phyloP scores from a whole-genome alignment of 2,329 filamentous ascomycete genomes.

The Pseudomassariella vexata region DNA sequence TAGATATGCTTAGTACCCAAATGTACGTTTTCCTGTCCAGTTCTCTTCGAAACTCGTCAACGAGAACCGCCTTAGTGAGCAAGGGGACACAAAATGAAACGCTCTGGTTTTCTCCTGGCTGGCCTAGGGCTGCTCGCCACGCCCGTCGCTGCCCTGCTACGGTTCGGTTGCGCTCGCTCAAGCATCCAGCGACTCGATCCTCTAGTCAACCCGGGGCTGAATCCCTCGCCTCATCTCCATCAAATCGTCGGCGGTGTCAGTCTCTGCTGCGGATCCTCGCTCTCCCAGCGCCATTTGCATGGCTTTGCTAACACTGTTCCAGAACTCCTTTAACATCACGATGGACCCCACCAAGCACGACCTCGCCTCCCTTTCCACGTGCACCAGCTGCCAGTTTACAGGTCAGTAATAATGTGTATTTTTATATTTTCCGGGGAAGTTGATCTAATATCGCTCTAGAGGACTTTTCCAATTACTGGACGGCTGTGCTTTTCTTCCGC shows the following conservation, averaged over 20 bases:
- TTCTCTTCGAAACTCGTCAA: no score
- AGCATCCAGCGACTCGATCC: constrained; percentile 40
- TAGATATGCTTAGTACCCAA: no score
- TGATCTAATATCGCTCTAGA: no score
- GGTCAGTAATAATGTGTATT: no score
- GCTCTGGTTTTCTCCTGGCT: no score
- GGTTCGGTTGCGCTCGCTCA: constrained; percentile 41
- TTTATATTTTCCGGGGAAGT: no score
- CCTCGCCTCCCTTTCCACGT: constrained; percentile 27
- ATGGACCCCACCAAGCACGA: constrained; percentile 33
- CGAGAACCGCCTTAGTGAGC: no score
- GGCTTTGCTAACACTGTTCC: no score
- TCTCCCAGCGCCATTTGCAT: no score
- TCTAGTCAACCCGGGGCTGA: constrained; percentile 37
- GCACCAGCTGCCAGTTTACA: constrained; percentile 39
- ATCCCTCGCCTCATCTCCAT: constrained; percentile 39
- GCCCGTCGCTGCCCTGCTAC: constrained; percentile 32
- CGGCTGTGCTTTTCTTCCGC: constrained; percentile 4
- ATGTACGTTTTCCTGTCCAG: no score
- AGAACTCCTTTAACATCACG: constrained; percentile 37
- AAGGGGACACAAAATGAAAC: no score
- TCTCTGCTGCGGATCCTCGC: no score
- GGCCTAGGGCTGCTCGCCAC: constrained; percentile 24
- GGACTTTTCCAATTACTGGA: constrained; percentile 6
- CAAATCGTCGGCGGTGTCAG: constrained; percentile 42